phyloP scores from a whole-genome alignment of 169 alveolate genomes.

The Blepharisma undulans region DNA sequence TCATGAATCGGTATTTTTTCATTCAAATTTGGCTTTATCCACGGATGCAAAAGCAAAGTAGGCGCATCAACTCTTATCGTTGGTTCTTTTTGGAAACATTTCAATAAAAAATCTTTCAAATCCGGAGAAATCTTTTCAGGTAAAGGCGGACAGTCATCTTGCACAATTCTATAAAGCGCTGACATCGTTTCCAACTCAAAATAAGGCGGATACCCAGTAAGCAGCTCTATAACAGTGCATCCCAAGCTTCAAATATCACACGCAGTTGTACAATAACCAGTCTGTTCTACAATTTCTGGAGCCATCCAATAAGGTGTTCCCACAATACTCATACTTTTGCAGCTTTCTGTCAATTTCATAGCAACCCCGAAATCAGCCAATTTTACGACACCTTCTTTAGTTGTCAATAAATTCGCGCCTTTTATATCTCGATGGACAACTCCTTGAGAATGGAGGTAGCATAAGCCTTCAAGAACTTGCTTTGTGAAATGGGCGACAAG shows the following conservation, averaged over 20 bases:
- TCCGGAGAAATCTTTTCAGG: conserved; percentile 69
- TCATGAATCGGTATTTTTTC: not conserved
- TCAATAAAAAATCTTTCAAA: conserved; percentile 70
- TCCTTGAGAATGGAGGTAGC: conserved; percentile 69
- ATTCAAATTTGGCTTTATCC: conserved; percentile 49
- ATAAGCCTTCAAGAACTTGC: conserved; percentile 68
- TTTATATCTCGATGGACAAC: conserved; percentile 84
- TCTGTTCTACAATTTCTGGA: conserved; percentile 49
- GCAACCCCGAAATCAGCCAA: conserved; percentile 83
- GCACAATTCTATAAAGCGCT: conserved; percentile 76
- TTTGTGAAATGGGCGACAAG: conserved; percentile 42
- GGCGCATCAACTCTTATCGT: conserved; percentile 62
- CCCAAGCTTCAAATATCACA: conserved; percentile 38
- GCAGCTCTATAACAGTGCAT: conserved; percentile 22
- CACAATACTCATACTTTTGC: conserved; percentile 36
- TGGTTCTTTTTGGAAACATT: conserved; percentile 80
- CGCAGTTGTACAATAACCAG: not conserved
- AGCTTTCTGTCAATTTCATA: conserved; percentile 17
- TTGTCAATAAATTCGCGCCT: conserved; percentile 80
- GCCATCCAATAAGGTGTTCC: conserved; percentile 89
- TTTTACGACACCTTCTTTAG: conserved; percentile 75
- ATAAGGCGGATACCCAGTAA: conserved; percentile 84
- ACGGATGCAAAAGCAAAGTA: conserved; percentile 57
- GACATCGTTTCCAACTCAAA: conserved; percentile 62
- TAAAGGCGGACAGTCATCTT: conserved; percentile 74